Conservation (phyloP, 228 moss, liverwort and hornwort genomes). For the Sphagnum magellanicum region DNA sequence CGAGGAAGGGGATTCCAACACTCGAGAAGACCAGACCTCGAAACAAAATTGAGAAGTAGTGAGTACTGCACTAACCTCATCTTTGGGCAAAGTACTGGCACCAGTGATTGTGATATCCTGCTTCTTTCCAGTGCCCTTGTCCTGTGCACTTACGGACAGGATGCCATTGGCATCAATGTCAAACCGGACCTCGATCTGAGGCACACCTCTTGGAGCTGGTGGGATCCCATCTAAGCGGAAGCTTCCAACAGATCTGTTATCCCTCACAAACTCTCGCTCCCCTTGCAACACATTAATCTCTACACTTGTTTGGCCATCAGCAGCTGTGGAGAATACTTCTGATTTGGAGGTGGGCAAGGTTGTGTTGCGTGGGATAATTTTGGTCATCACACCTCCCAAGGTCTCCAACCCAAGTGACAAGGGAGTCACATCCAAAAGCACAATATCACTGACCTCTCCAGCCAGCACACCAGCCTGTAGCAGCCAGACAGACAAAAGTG, state of each 20-base stretch:
- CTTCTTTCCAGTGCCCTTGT: conserved; percentile 54
- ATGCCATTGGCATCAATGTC: conserved; percentile 62
- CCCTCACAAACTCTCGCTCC: conserved; percentile 44
- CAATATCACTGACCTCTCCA: conserved; percentile 53
- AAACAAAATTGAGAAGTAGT: too few species aligned
- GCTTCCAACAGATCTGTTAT: conserved; percentile 43
- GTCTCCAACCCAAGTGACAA: conserved; percentile 51
- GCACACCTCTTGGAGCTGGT: conserved; percentile 44
- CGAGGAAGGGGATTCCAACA: too few species aligned
- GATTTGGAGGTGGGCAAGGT: conserved; percentile 48
- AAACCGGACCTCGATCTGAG: conserved; percentile 52
- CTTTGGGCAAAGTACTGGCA: conserved; percentile 41
- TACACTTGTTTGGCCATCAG: conserved; percentile 47
- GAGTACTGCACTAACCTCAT: conserved; percentile 18
- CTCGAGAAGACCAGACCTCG: too few species aligned
- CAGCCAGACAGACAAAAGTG: too few species aligned
- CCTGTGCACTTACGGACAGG: conserved; percentile 32
- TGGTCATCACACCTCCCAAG: conserved; percentile 51
- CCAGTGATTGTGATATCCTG: conserved; percentile 55
- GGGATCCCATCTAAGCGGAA: conserved; percentile 49
- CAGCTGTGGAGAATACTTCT: conserved; percentile 44
- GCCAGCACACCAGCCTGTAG: conserved; percentile 42
- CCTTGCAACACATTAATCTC: conserved; percentile 52
- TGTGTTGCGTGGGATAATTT: conserved; percentile 42
- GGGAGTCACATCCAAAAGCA: conserved; percentile 38